phyloP scores from a whole-genome alignment of 306 rosid species.

The Albizia julibrissin region DNA sequence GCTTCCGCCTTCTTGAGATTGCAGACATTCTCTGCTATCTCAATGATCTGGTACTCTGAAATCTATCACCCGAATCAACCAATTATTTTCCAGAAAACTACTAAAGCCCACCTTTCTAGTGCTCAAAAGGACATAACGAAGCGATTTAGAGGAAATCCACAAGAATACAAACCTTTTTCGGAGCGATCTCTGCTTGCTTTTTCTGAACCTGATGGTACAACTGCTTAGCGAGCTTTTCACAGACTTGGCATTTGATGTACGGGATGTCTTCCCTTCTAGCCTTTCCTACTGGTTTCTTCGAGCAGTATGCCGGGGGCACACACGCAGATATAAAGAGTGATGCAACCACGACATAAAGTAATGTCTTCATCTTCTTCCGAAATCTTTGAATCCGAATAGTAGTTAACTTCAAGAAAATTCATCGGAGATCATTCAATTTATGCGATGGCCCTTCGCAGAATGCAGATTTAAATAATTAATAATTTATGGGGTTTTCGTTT shows the following conservation, averaged over 20 bases:
- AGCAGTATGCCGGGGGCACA: conserved; percentile 56
- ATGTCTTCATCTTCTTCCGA: conserved; percentile 44
- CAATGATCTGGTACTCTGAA: conserved; percentile 89
- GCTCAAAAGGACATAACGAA: conserved; percentile 20
- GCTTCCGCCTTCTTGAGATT: conserved; percentile 90
- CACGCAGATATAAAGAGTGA: conserved; percentile 50
- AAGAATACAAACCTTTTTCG: conserved; percentile 70
- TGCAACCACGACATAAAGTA: conserved; percentile 39
- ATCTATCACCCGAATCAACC: conserved; percentile 50
- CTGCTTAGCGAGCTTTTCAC: conserved; percentile 83
- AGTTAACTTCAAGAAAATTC: background rate
- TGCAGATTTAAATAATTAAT: background rate
- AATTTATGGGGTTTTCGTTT: background rate
- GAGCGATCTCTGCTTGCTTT: conserved; percentile 73
- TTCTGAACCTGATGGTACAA: conserved; percentile 68
- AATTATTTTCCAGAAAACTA: conserved; percentile 16
- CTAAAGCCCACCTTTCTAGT: conserved; percentile 20
- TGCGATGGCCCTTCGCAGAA: conserved; percentile 20
- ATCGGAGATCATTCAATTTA: conserved; percentile 15
- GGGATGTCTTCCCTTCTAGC: conserved; percentile 90
- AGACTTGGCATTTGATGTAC: conserved; percentile 84
- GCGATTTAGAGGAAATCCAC: conserved; percentile 21
- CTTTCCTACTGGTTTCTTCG: conserved; percentile 58
- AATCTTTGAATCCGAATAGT: background rate
- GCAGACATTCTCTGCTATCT: conserved; percentile 91